Conservation (phyloP, 2,329 filamentous ascomycete genomes). For the Pestalotiopsis sp. region DNA sequence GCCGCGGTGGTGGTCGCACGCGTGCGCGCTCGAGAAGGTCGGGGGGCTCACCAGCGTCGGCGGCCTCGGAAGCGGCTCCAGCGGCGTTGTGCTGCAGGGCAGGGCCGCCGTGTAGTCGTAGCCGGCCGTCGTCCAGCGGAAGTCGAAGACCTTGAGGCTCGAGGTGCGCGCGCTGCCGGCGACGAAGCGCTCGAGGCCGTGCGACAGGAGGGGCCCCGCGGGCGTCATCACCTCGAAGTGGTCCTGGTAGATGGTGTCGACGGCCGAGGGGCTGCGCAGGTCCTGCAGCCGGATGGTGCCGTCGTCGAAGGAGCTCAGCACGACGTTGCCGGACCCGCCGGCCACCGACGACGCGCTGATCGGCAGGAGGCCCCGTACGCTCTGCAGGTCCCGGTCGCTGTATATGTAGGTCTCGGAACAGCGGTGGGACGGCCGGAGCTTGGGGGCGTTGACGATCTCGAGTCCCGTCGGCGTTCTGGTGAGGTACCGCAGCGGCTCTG, state of each 20-base stretch:
- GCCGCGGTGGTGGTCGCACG: constrained; percentile 36
- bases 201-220: constrained; percentile 48
- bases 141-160: constrained; percentile 53
- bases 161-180: constrained; percentile 45
- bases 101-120: constrained; percentile 51
- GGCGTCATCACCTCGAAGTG: constrained; percentile 48
- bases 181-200: constrained; percentile 51
- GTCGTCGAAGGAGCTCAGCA: constrained; percentile 55
- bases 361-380: constrained; percentile 47
- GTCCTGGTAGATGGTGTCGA: constrained; percentile 53
- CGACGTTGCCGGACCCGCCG: constrained; percentile 36
- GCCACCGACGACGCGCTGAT: constrained; percentile 34
- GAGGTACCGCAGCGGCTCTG: constrained; percentile 46
- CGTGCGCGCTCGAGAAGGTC: constrained; percentile 12
- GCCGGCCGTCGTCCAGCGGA: constrained; percentile 45
- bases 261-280: constrained; percentile 45
- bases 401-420: constrained; percentile 20
- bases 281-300: constrained; percentile 53
- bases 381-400: constrained; percentile 30
- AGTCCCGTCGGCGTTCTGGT: constrained; percentile 46
- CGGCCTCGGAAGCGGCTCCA: constrained; percentile 34
- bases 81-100: constrained; percentile 40
- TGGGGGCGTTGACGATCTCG: constrained; percentile 34
- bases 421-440: constrained; percentile 21
- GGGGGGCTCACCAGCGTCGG: constrained; percentile 23